Evolutionary conservation across 345 rosid species (phyloP).

Genomic region (Firmiana major): DNA sequence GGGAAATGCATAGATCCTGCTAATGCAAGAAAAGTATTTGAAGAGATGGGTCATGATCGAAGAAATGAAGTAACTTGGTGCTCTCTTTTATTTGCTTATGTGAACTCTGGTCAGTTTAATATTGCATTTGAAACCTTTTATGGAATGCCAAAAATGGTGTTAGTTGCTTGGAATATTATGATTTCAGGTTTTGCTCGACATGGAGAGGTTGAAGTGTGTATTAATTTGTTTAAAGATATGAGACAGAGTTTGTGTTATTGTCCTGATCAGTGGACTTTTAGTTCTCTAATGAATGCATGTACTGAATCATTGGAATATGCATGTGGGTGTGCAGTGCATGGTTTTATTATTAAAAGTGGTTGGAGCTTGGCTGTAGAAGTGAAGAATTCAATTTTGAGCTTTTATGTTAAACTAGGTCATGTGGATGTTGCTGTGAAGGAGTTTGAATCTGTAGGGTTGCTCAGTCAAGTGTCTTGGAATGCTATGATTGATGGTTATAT

Average conservation of each 20-base stretch:
- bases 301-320: slow-evolving; percentile 35
- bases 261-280: slow-evolving; percentile 77
- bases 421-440: slow-evolving; percentile 45
- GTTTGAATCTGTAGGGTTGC: slow-evolving; percentile 40
- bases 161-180: slow-evolving; percentile 75
- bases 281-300: slow-evolving; percentile 62
- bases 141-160: slow-evolving; percentile 48
- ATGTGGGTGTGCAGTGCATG: slow-evolving; percentile 53
- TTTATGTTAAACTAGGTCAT: slow-evolving; percentile 57
- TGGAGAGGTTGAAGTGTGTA: slow-evolving; percentile 52
- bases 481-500: slow-evolving; percentile 65
- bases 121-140: slow-evolving; percentile 40
- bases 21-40: slow-evolving; percentile 54
- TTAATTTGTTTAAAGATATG: slow-evolving; percentile 49
- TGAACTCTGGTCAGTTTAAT: slow-evolving; percentile 38
- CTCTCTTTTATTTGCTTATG: slow-evolving; percentile 64
- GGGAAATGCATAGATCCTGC: slow-evolving; percentile 59
- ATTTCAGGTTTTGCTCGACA: slow-evolving; percentile 51
- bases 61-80: slow-evolving; percentile 84
- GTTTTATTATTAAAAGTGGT: slow-evolving; percentile 56
- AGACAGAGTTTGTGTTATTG: slow-evolving; percentile 25
- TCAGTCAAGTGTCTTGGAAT: slow-evolving; percentile 66
- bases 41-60: slow-evolving; percentile 32
- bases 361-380: slow-evolving; percentile 64
- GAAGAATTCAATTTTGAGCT: slow-evolving; percentile 61